These are phyloP conservation scores for Chenopodium suecicum DNA, from an alignment of 148 eudicot species.

Conservation along the genomic window DNA sequence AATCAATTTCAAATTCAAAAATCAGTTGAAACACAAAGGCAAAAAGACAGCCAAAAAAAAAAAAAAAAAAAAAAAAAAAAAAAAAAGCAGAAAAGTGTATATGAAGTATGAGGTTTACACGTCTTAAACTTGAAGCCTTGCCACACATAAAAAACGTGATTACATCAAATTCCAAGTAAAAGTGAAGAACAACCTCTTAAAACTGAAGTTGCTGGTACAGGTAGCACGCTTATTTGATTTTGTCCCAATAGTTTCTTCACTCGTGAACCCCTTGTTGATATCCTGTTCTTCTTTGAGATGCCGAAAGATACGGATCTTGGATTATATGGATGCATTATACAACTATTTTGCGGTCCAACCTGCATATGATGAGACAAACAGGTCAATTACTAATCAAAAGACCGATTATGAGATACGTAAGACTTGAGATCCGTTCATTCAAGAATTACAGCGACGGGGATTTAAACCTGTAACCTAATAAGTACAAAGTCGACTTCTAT, in stretches of 20 bases:
- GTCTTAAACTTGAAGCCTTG: neutral
- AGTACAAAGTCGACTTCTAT: neutral
- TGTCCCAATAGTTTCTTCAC: neutral
- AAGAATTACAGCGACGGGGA: neutral
- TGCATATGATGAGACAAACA: neutral
- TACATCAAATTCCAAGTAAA: neutral
- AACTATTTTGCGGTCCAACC: neutral
- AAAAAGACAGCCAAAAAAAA: neutral
- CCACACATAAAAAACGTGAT: neutral
- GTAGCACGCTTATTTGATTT: neutral
- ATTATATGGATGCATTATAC: neutral
- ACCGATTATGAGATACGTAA: neutral
- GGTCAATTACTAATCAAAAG: neutral
- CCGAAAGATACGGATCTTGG: constrained; percentile 9
- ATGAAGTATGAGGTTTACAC: neutral
- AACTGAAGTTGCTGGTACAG: neutral
- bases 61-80: neutral
- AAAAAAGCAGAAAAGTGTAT: neutral
- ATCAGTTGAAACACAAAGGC: neutral
- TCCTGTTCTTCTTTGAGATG: neutral
- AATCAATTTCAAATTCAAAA: too few relatives aligned
- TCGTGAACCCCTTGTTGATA: neutral
- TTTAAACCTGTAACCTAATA: neutral
- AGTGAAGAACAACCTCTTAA: neutral
- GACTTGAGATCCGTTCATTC: neutral